These are phyloP conservation scores for Escovopsis weberi DNA, from an alignment of 2,329 filamentous ascomycete genomes.

Conservation along the genomic window DNA sequence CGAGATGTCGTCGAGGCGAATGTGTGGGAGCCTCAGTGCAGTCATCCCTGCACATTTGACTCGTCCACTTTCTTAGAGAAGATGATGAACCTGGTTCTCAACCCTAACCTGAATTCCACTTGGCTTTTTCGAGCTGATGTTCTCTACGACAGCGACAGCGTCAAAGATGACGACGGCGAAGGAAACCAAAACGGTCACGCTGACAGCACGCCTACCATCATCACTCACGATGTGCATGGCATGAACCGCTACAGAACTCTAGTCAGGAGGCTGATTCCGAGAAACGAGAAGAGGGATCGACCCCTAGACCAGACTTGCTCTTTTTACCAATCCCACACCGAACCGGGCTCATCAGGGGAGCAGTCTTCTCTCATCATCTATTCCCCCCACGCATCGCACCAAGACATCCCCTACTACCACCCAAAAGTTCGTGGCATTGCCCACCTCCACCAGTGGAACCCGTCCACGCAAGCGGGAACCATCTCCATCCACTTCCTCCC, in stretches of 20 bases:
- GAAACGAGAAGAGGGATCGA: slow-evolving; percentile 63
- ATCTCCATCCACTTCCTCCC: slow-evolving; percentile 48
- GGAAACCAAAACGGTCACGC: not conserved
- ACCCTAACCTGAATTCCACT: slow-evolving; percentile 66
- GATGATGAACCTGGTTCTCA: slow-evolving; percentile 61
- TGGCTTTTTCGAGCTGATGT: slow-evolving; percentile 71
- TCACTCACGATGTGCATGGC: slow-evolving; percentile 9
- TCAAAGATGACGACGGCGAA: slow-evolving; percentile 2
- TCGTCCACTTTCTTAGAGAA: slow-evolving; percentile 48
- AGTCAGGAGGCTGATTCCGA: slow-evolving; percentile 64
- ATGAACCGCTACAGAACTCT: slow-evolving; percentile 44
- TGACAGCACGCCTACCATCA: not conserved
- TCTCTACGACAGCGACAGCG: slow-evolving; percentile 25
- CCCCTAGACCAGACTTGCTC: slow-evolving; percentile 73
- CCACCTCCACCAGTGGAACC: slow-evolving; percentile 55
- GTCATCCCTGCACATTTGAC: slow-evolving; percentile 46
- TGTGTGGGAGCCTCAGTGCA: slow-evolving; percentile 40
- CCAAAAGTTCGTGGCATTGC: slow-evolving; percentile 60
- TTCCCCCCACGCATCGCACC: slow-evolving; percentile 51
- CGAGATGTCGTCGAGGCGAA: slow-evolving; percentile 9
- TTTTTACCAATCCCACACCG: slow-evolving; percentile 35
- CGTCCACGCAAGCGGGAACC: slow-evolving; percentile 25
- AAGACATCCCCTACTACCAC: slow-evolving; percentile 75
- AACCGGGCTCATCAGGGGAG: slow-evolving; percentile 6
- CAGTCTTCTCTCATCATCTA: slow-evolving; percentile 48